phyloP scores from a whole-genome alignment of 2,329 filamentous ascomycete genomes.

The Knufia fluminis region DNA sequence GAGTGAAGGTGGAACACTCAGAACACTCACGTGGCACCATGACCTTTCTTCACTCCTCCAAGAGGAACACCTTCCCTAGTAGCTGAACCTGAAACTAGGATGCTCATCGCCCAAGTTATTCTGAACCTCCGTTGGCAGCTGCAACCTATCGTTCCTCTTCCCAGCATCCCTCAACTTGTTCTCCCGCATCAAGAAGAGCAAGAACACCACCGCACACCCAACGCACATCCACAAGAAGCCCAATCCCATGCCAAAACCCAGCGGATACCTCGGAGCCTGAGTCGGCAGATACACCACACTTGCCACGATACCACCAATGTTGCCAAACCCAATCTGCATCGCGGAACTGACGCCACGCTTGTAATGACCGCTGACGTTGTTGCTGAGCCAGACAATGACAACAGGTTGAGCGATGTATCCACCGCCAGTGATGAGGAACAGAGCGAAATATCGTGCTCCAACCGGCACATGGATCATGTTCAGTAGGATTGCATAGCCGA shows the following conservation, averaged over 20 bases:
- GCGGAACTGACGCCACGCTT: conserved; percentile 26
- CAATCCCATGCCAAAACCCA: conserved; percentile 31
- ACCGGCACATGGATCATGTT: conserved; percentile 23
- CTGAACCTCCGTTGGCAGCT: conserved; percentile 22
- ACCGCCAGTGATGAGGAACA: conserved; percentile 24
- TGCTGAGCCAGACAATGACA: conserved; percentile 24
- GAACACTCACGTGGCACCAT: no score
- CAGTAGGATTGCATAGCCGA: conserved; percentile 30
- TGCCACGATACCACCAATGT: conserved; percentile 28
- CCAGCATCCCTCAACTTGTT: conserved; percentile 26
- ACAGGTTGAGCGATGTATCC: conserved; percentile 29
- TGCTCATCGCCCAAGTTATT: conserved; percentile 29
- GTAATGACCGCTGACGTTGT: conserved; percentile 27
- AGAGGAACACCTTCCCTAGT: conserved; percentile 20
- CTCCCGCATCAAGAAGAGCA: conserved; percentile 27
- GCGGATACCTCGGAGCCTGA: conserved; percentile 30
- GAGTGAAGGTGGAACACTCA: no score
- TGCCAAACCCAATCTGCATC: conserved; percentile 26
- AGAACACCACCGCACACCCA: conserved; percentile 25
- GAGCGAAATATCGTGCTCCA: conserved; percentile 25
- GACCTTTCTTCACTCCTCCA: no score
- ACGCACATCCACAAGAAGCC: conserved; percentile 30
- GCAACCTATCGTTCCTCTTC: conserved; percentile 22
- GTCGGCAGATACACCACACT: conserved; percentile 33
- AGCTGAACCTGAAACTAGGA: conserved; percentile 28